Conservation (phyloP, 1,284 basidiomycete genomes). For the Exobasidium cylindrosporum region DNA sequence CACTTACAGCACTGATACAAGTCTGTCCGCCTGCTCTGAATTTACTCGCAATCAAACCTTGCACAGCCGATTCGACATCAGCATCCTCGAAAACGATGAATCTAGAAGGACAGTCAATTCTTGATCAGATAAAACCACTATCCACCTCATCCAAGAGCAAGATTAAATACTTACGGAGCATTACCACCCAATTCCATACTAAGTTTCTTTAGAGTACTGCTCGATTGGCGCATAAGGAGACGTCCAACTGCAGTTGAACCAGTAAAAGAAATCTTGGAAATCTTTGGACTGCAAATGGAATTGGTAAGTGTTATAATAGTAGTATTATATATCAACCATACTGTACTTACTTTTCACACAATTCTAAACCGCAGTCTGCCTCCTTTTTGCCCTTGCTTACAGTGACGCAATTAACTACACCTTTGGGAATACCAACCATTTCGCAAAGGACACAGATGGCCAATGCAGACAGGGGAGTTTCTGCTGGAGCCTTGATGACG, state of each 20-base stretch:
- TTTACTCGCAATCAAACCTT: conserved; percentile 79
- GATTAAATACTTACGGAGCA: no score
- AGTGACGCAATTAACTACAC: conserved; percentile 91
- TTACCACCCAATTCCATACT: conserved; percentile 66
- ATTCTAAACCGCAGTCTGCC: conserved; percentile 69
- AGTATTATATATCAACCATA: not conserved
- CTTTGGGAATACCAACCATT: conserved; percentile 86
- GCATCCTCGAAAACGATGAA: conserved; percentile 98
- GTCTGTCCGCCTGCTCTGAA: conserved; percentile 92
- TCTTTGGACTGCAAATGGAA: conserved; percentile 57
- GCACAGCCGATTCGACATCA: conserved; percentile 88
- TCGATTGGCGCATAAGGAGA: conserved; percentile 75
- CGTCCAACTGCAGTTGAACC: conserved; percentile 87
- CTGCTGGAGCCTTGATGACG: conserved; percentile 91
- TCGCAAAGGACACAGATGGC: conserved; percentile 79
- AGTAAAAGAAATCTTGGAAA: conserved; percentile 91
- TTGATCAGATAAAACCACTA: no score
- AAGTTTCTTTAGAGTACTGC: conserved; percentile 85
- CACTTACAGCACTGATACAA: conserved; percentile 67
- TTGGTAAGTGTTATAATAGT: not conserved
- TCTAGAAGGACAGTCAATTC: no score
- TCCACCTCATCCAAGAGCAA: no score
- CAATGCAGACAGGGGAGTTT: conserved; percentile 90
- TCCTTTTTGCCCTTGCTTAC: conserved; percentile 71
- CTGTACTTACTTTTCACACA: conserved; percentile 55